Conservation (phyloP, 495 filamentous ascomycete species). For the Aspergillus asperescens region DNA sequence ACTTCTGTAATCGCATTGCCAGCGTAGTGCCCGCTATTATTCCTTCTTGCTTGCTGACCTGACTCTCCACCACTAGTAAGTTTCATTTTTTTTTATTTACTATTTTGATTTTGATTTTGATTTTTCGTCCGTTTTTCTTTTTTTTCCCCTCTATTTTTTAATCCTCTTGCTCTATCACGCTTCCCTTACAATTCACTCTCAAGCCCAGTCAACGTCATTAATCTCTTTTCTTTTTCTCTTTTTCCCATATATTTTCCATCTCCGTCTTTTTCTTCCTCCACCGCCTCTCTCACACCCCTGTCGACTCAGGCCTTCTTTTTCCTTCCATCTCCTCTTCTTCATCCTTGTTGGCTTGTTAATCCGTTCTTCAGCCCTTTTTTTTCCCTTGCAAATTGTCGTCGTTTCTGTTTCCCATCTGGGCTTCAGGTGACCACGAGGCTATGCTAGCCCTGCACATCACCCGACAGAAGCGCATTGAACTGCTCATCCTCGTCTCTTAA, state of each 20-base stretch:
- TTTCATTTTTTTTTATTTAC: constrained; percentile 5
- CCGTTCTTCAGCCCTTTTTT: constrained; percentile 2
- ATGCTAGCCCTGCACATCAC: constrained; percentile 32
- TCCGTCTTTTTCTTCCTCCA: constrained; percentile 13
- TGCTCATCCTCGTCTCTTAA: constrained; percentile 12
- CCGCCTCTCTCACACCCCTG: constrained; percentile 25
- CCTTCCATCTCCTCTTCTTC: constrained; percentile 13
- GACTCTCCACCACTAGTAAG: constrained; percentile 15
- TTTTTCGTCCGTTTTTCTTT: constrained; percentile 3
- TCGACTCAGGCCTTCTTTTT: constrained; percentile 19
- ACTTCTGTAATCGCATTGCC: constrained; percentile 17
- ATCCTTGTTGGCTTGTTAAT: constrained; percentile 13
- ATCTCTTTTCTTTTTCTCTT: constrained; percentile 8
- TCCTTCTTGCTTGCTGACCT: constrained; percentile 17
- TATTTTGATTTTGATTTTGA: not conserved
- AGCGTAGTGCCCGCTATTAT: constrained; percentile 15
- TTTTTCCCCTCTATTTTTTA: constrained; percentile 4
- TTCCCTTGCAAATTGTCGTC: constrained; percentile 1
- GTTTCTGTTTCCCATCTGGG: constrained; percentile 5
- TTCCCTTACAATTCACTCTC: too few relatives aligned
- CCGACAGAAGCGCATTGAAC: constrained; percentile 26
- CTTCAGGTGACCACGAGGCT: constrained; percentile 27
- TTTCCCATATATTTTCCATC: constrained; percentile 11
- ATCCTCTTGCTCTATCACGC: not conserved
- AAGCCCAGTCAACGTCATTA: not conserved